A percentile compares a stretch with the other conserved stretches of the same genome.
Evolutionary conservation across 345 rosid species (phyloP).

Genomic region (Leavenworthia alabamica): DNA sequence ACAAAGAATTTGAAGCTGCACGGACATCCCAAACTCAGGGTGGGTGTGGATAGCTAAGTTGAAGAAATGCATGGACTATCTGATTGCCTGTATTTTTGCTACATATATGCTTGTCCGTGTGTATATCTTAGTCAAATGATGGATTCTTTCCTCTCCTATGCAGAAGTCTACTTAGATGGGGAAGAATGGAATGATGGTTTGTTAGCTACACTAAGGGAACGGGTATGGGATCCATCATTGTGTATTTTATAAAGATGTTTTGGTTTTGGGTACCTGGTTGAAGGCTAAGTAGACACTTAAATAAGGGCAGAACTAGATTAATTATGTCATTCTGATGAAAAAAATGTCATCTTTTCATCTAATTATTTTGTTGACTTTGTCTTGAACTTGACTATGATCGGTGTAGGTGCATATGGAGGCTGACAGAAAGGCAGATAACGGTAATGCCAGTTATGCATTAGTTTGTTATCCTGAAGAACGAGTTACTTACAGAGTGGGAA

Average conservation of each 20-base stretch:
- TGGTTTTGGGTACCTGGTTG: not conserved
- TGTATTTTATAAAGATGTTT: conserved; percentile 3
- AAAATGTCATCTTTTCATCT: not conserved
- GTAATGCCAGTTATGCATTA: conserved; percentile 37
- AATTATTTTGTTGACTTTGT: not conserved
- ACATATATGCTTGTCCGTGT: not conserved
- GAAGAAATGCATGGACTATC: not conserved
- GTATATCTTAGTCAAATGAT: not conserved
- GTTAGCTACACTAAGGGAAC: conserved; percentile 83
- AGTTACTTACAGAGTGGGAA: conserved; percentile 64
- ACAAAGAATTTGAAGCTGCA: conserved; percentile 83
- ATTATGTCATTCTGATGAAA: not conserved
- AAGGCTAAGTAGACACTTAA: conserved; percentile 4
- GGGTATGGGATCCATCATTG: conserved; percentile 43
- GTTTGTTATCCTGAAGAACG: conserved; percentile 51
- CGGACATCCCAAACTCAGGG: conserved; percentile 77
- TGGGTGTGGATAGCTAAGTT: conserved; percentile 23
- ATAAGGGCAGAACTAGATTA: conserved; percentile 1
- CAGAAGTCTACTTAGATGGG: conserved; percentile 71
- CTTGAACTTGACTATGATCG: conserved; percentile 4
- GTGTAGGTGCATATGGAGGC: conserved; percentile 92
- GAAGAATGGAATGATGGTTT: conserved; percentile 96
- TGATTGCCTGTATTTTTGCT: conserved; percentile 1
- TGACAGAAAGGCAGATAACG: conserved; percentile 62
- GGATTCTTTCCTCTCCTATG: conserved; percentile 15